These are phyloP conservation scores for Cryptococcus deneoformans DNA, from an alignment of 1,284 basidiomycete species.

Conservation along the genomic window DNA sequence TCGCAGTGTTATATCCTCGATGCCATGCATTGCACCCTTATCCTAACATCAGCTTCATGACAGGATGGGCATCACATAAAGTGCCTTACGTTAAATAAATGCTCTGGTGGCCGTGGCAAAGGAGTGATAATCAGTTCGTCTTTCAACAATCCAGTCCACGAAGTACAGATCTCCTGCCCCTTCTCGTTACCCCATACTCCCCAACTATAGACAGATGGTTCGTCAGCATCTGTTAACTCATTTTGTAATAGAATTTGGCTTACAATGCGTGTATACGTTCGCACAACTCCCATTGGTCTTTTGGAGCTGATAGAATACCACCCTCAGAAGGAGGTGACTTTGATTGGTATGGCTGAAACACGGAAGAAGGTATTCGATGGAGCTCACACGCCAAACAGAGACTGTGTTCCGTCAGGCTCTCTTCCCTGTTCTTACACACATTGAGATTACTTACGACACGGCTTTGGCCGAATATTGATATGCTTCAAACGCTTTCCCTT, in stretches of 20 bases:
- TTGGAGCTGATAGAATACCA: constrained; percentile 17
- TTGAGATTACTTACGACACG: constrained; percentile 13
- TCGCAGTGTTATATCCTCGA: constrained; percentile 13
- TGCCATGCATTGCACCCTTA: constrained; percentile 1
- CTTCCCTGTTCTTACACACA: background rate
- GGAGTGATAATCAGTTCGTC: constrained; percentile 25
- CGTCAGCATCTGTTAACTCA: background rate
- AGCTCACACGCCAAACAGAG: constrained; percentile 21
- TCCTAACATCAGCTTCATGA: background rate
- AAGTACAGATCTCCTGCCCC: constrained; percentile 10
- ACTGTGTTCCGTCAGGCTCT: constrained; percentile 1
- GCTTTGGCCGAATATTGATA: constrained; percentile 13
- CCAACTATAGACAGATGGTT: constrained; percentile 18
- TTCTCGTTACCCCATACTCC: constrained; percentile 26
- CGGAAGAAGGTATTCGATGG: constrained; percentile 21
- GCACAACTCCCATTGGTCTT: constrained; percentile 19
- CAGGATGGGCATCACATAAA: background rate
- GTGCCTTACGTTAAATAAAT: constrained; percentile 15
- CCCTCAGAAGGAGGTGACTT: background rate
- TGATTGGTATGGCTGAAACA: background rate
- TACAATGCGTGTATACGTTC: constrained; percentile 33
- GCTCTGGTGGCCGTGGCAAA: constrained; percentile 16
- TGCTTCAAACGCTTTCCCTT: constrained; percentile 18
- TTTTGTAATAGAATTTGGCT: too few relatives aligned
- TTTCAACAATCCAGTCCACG: constrained; percentile 15